These are phyloP conservation scores for Trichosporon inkin DNA, from an alignment of 1,284 basidiomycete species.

Conservation along the genomic window DNA sequence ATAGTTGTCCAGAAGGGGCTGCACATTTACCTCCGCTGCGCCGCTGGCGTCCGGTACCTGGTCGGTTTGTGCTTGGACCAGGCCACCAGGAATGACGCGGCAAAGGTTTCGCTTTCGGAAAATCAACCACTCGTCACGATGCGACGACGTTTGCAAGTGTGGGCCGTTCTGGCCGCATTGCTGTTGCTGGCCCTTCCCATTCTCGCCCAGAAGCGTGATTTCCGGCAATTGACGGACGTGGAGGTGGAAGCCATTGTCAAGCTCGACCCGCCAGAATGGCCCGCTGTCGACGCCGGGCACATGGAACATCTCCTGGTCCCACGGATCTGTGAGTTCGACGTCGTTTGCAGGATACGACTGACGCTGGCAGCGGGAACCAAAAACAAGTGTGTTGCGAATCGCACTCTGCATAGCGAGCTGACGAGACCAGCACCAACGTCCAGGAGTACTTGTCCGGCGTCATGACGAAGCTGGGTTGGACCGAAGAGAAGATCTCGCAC, in stretches of 20 bases:
- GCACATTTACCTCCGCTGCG: conserved; percentile 2
- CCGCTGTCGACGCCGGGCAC: conserved; percentile 53
- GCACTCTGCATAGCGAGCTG: neutral
- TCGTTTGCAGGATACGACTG: neutral
- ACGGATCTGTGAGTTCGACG: conserved; percentile 60
- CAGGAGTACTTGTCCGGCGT: conserved; percentile 68
- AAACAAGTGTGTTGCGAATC: conserved; percentile 37
- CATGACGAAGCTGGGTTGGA: conserved; percentile 71
- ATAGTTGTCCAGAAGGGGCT: neutral
- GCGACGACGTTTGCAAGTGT: neutral
- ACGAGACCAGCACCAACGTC: conserved; percentile 63
- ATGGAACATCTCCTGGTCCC: conserved; percentile 76
- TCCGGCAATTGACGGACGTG: conserved; percentile 26
- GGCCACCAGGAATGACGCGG: neutral
- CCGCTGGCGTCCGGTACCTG: neutral
- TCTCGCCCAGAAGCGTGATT: conserved; percentile 17
- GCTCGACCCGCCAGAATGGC: conserved; percentile 40
- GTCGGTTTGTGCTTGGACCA: neutral
- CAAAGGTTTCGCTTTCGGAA: neutral
- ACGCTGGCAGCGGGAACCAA: conserved; percentile 40
- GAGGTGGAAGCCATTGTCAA: conserved; percentile 26
- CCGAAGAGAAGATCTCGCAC: conserved; percentile 62
- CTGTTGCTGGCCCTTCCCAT: neutral
- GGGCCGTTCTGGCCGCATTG: neutral
- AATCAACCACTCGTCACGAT: neutral